A percentile compares a stretch with the other conserved stretches of the same genome.
phyloP scores from a whole-genome alignment of 164 flowering plant species.

The Stephania yunnanensis region DNA sequence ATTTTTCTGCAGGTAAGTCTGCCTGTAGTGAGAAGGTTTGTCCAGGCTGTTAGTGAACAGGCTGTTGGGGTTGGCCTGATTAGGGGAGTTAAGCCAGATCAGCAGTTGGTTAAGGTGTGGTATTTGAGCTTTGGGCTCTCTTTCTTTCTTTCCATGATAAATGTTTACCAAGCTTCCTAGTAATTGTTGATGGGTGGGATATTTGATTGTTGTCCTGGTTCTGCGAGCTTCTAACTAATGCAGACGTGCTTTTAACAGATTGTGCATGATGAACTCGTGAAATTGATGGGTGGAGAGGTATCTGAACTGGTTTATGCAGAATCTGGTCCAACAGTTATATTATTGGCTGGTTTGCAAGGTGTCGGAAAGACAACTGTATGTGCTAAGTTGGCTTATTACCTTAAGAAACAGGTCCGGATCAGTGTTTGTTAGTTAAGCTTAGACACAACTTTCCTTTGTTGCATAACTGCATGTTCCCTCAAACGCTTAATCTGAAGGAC shows the following conservation, averaged over 20 bases:
- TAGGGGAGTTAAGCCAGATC: constrained; percentile 92
- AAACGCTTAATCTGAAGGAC: constrained; percentile 7
- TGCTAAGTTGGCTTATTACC: constrained; percentile 85
- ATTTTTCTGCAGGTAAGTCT: constrained; percentile 66
- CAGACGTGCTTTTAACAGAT: constrained; percentile 36
- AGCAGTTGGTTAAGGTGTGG: constrained; percentile 89
- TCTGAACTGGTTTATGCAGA: constrained; percentile 83
- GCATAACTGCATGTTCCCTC: neutral
- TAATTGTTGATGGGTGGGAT: neutral
- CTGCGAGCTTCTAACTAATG: neutral
- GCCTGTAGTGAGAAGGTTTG: constrained; percentile 94
- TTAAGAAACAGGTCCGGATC: constrained; percentile 71
- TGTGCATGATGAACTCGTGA: constrained; percentile 86
- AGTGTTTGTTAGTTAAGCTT: no score
- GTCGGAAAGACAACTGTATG: constrained; percentile 98
- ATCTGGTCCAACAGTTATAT: constrained; percentile 76
- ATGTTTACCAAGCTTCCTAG: constrained; percentile 5
- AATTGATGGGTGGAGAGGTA: constrained; percentile 98
- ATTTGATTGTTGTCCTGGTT: neutral
- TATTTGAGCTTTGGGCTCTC: neutral
- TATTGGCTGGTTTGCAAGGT: constrained; percentile 97
- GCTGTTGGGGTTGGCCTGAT: constrained; percentile 89
- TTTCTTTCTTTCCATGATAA: neutral
- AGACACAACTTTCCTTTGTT: neutral
- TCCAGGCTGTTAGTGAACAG: constrained; percentile 80